Evolutionary conservation across 169 alveolate genomes (phyloP), one percentile per base, ranked within the genome.

Genomic region (Eimeria zaria): DNA sequence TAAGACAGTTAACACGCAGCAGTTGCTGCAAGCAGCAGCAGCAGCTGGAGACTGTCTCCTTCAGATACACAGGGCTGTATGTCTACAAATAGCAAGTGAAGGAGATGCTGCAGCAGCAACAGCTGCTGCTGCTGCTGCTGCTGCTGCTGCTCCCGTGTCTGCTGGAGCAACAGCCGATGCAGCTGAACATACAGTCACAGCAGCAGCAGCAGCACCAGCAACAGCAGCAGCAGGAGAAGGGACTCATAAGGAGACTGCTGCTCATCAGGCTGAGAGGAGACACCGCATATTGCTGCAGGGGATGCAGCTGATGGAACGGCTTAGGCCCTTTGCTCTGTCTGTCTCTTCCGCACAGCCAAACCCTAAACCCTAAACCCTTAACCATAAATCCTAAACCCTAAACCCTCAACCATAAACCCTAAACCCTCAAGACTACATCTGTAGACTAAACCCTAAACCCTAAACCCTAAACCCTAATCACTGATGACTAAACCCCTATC

Each of bases 191-290:
- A 62, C 24, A 62, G 73, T 51, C n/a, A 51, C 60, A 78, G 89
- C 64, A 20, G 58, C 89, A n/a, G 46, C 83, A 71, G 53, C 83
- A 71, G 83, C 53, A 71, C 55, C 83, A 33, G 83, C 48, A 71
- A 53, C 44, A 39, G 53, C 53, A 71, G 53, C 33, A 12, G 30
- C n/a, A 8, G 33, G 20, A 24, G 48, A 58, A 16, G 85, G 1
- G n/a, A 53, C 69, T 78, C 60, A 27, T 36, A 51, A 14, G 33
- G 36, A 76, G 53, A 44, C 60, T 6, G 64, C 67, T n/a, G 41
- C n/a, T 7, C n/a, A 48, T 44, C 89, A 78, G 44, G 55, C 48
- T 0, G 83, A 78, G 51, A 78, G 67, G 64, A 78, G 89, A 53
- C 64, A 51, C 5, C 64, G 64, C 69, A 36, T 48, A 11, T 27